phyloP scores from a whole-genome alignment of 2,329 filamentous ascomycete genomes.

The Plenodomus lindquistii region DNA sequence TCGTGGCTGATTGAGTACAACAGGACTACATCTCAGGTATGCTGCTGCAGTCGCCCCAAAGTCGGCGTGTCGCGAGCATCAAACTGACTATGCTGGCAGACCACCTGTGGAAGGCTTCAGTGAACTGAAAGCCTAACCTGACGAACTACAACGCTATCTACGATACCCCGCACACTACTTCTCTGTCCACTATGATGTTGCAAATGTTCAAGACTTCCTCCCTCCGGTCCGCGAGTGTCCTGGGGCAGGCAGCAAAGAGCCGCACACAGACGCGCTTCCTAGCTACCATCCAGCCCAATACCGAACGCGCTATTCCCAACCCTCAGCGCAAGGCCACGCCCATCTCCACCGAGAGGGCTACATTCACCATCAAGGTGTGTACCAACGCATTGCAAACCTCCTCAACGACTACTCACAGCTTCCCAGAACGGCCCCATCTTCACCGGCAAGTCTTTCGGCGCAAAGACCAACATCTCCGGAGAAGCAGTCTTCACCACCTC shows the following conservation, averaged over 20 bases:
- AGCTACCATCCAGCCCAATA: constrained; percentile 71
- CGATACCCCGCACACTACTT: constrained; percentile 21
- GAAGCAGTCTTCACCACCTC: constrained; percentile 99
- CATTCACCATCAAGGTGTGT: constrained; percentile 87
- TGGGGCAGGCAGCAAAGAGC: constrained; percentile 53
- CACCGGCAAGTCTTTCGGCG: constrained; percentile 94
- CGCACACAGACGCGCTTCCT: constrained; percentile 56
- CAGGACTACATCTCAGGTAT: constrained; percentile 69
- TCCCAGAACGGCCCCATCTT: constrained; percentile 87
- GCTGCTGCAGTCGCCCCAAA: constrained; percentile 29
- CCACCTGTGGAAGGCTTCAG: constrained; percentile 70
- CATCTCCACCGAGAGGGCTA: constrained; percentile 76
- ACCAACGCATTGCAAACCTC: not conserved
- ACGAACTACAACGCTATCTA: constrained; percentile 10
- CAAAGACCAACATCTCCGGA: constrained; percentile 93
- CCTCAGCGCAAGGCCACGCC: constrained; percentile 65
- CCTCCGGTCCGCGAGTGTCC: constrained; percentile 46
- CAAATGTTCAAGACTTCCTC: constrained; percentile 59
- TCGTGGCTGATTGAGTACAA: constrained; percentile 40
- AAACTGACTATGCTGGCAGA: constrained; percentile 48
- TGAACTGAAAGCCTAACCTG: constrained; percentile 56
- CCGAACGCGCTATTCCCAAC: constrained; percentile 68
- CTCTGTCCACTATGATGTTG: constrained; percentile 59
- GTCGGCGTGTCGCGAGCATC: constrained; percentile 17
- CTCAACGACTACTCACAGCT: constrained; percentile 29